These are phyloP conservation scores for Alternaria incomplexa DNA, from an alignment of 2,329 filamentous ascomycete genomes.

Conservation along the genomic window DNA sequence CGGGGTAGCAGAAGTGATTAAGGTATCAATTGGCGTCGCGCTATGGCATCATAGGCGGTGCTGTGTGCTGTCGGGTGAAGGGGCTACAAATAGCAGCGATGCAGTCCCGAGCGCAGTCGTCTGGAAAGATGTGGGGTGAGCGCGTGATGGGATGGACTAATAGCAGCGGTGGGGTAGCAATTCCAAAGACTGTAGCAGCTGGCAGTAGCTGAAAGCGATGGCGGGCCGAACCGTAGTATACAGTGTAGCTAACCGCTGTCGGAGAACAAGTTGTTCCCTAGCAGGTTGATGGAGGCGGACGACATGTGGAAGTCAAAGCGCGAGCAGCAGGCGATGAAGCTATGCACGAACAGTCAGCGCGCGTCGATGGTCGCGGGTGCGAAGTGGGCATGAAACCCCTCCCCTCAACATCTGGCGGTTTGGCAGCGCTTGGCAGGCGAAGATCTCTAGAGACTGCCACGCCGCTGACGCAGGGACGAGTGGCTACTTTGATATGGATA, in stretches of 20 bases:
- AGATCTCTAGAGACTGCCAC: conserved; percentile 3
- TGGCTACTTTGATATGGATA: background rate
- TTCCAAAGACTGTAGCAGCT: conserved; percentile 17
- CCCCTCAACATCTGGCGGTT: conserved; percentile 22
- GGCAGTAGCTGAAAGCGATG: conserved; percentile 24
- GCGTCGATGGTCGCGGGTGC: conserved; percentile 38
- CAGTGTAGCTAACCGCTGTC: conserved; percentile 43
- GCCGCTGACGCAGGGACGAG: conserved; percentile 6
- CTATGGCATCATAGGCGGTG: conserved; percentile 28
- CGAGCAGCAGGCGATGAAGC: conserved; percentile 19
- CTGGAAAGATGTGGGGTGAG: conserved; percentile 20
- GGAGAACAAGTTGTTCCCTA: conserved; percentile 46
- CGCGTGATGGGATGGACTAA: conserved; percentile 23
- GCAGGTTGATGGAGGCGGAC: conserved; percentile 38
- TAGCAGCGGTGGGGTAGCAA: conserved; percentile 35
- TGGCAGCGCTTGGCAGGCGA: conserved; percentile 22
- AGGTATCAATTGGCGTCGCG: conserved; percentile 16
- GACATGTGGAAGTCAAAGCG: conserved; percentile 43
- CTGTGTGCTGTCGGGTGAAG: conserved; percentile 13
- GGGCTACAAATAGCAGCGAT: conserved; percentile 12
- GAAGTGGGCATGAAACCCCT: conserved; percentile 21
- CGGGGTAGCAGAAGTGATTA: conserved; percentile 25
- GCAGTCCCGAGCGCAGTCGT: conserved; percentile 13
- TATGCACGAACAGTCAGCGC: conserved; percentile 40
- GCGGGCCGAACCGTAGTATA: conserved; percentile 31